Base-by-base conservation (phyloP, 768 basidiomycete species). In the Hygrocybe coccinea region DNA sequence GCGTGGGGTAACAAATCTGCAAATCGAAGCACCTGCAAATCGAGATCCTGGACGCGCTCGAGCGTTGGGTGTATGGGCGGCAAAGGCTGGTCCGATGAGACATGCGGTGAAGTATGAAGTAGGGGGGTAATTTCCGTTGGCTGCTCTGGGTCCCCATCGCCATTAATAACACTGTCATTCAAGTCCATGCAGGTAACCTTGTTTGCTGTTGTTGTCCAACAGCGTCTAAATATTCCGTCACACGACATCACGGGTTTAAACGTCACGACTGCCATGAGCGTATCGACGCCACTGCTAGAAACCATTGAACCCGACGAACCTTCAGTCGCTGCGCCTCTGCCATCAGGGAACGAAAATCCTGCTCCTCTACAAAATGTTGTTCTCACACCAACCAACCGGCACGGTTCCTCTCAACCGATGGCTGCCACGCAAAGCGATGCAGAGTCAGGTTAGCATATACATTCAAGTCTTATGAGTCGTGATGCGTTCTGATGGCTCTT, bases 271-370 rank as follows among this genome's bases (percentile, higher is more conserved):
- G 29, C 29, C 52, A 87, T 86, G 85, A 83, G 79, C 71, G 75
- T 73, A 51, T 72, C 78, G 25, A 78, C 83, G 29, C 87, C 89
- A 19, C 74, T 91, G 49, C 75, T 91, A 45, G 79, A 86, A 56
- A 89, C 88, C 34, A 95, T 95, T 54, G 93, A 95, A 68, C 84
- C 93, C 29, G 93, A 95, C 69, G 91, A 92, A 41, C 75, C 74
- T 51, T 67, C 69, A 34, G 73, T 65, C 14, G 63, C 58, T 37
- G 71, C 65, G 7, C 55, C 55, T 46, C 34, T 41, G 17, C 45
- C 56, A 36, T 62, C 71, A 37, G 71, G 72, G n/a, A 73, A 71
- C 56, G 76, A 72, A 51, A 53, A 56, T 39, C 61, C 63, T 49
- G 65, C 52, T 38, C 65, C 29, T 22, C 62, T 69, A 33, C 59